Evolutionary conservation across 2,329 filamentous ascomycete species (phyloP), one percentile per base, ranked within the genome.

Genomic region (Cytospora leucostoma): DNA sequence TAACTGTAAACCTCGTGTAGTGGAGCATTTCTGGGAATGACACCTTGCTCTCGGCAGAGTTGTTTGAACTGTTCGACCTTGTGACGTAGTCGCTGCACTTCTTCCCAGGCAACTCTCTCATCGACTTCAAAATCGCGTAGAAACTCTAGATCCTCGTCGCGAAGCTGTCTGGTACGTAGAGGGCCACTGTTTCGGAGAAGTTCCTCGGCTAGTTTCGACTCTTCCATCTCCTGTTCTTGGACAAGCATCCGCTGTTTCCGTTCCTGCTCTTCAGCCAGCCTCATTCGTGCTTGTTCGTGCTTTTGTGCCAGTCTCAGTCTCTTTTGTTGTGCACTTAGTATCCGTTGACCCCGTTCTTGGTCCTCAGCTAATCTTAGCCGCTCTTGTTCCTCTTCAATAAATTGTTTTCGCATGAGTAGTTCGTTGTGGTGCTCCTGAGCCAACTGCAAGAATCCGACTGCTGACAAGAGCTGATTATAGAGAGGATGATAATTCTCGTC

Each of bases 361-460:
- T 65, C 44, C 13, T 67, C 56, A 6, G 63, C 55, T 11, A 62
- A 38, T 4, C 62, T 47, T 2, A 52, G 49, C 6, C 61, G 65
- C 49, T 75, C 72, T 17, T 78, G 67, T 51, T 78, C 71, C 51
- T 77, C 71, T 49, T 80, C 67, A 21, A 78, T 76, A 58, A 72
- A 71, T 10, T 77, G 73, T 49, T 75, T 77, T 40, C 76, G 74
- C 60, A 76, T 72, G 12, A 74, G 62, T 4, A 84, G 74, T 49
- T 84, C 80, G 6, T 75, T 72, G 38, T 77, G 71, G n/a, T 80
- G 76, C 63, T 85, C 82, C 56, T 74, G 76, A 15, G 79, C 79
- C 35, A 81, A 74, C 52, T 79, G 75, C n/a, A 80, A 71, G 19
- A 83, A 78, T 1, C 75, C 77, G 11, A 80, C 75, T 1, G 76